These are phyloP conservation scores for Alloascoidea hylecoeti DNA, from an alignment of 805 yeast genomes.

Conservation along the genomic window DNA sequence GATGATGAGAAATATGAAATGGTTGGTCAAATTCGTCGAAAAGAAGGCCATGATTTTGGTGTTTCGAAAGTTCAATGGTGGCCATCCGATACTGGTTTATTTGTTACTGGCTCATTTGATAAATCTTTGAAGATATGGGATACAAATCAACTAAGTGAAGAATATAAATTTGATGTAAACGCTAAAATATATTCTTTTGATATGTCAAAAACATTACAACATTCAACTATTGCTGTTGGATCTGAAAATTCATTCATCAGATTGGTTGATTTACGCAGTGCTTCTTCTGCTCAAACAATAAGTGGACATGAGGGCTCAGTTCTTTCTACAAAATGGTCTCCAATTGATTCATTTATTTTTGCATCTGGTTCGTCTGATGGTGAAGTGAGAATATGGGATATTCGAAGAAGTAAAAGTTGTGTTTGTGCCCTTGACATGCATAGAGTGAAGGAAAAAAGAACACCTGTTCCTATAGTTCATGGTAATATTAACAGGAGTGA, in stretches of 20 bases:
- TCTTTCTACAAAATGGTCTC: constrained; percentile 62
- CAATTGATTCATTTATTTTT: constrained; percentile 39
- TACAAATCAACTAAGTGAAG: constrained; percentile 48
- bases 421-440: constrained; percentile 48
- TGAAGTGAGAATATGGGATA: constrained; percentile 74
- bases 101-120: constrained; percentile 72
- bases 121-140: constrained; percentile 73
- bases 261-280: constrained; percentile 58
- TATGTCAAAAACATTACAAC: constrained; percentile 28
- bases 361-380: constrained; percentile 81
- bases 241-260: constrained; percentile 57
- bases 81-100: constrained; percentile 80
- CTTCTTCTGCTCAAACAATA: constrained; percentile 61
- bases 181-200: constrained; percentile 57
- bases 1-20: constrained; percentile 8
- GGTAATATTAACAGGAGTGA: constrained; percentile 5
- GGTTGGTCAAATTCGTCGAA: constrained; percentile 7
- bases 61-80: constrained; percentile 74
- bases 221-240: constrained; percentile 55
- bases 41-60: constrained; percentile 50
- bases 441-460: constrained; percentile 20
- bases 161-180: constrained; percentile 48
- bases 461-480: constrained; percentile 13
- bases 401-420: constrained; percentile 53
- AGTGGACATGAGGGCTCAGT: constrained; percentile 43